Evolutionary conservation across 306 rosid species (phyloP), one percentile per base, ranked within the genome.

Genomic region (Ceratonia siliqua): DNA sequence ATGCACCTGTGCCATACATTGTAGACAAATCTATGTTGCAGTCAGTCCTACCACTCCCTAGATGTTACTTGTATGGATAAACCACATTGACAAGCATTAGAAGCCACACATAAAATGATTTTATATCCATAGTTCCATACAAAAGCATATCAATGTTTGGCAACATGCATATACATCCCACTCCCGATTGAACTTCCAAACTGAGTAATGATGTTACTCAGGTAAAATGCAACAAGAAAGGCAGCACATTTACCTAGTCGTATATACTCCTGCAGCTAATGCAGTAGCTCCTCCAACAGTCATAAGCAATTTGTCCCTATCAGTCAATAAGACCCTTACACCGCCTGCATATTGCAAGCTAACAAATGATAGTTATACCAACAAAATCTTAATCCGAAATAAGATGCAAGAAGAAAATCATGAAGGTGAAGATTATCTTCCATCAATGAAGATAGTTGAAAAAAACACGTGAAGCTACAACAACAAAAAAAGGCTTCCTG

Each of bases 281-380:
- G 99, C 99, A 36, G 99, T 95, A 70, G 86, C 98, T 85, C 99
- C 99, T 81, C 99, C 99, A 70, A 95, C 91, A 45, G 97, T 82
- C 99, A 95, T 87, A 59, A 95, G 28, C 86, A 95, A 86, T 88
- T 89, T 95, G 70, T 82, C 92, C 78, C 98, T 86, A 83, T 95
- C 99, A 8, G 92, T 95, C 84, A 95, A 85, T 54, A 95, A 81
- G 68, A 77, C 80, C 84, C 94, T 86, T 50, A 95, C 73, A 70
- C 99, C 98, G 14, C 99, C 99, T 92, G 92, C 83, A 89, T 36
- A 66, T 74, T 69, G 70, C 73, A 82, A 53, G 64, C 49, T 55
- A 39, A 79, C 18, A 79, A 74, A 76, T 53, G 53, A 32, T 41
- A 55, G n/a, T 48, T 61, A 33, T n/a, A 78, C 25, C 56, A 58